phyloP scores from a whole-genome alignment of 1,139 yeast species.

The Yamadazyma blattariae region DNA sequence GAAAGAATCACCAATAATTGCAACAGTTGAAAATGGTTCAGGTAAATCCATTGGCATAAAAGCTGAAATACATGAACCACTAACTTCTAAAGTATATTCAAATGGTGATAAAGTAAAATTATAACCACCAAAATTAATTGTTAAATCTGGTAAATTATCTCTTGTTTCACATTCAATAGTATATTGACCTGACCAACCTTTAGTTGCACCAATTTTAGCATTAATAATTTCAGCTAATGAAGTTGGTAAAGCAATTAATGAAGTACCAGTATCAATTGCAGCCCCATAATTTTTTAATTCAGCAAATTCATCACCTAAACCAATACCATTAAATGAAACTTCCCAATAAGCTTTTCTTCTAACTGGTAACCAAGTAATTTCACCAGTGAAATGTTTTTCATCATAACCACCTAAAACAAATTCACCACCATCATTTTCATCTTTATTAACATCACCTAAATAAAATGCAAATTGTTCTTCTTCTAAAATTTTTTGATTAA shows the following conservation, averaged over 20 bases:
- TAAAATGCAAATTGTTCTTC: slow-evolving; percentile 84
- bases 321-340: slow-evolving; percentile 85
- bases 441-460: slow-evolving; percentile 74
- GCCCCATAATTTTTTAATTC: slow-evolving; percentile 84
- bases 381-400: slow-evolving; percentile 68
- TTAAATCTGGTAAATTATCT: slow-evolving; percentile 82
- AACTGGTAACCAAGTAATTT: slow-evolving; percentile 91
- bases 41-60: slow-evolving; percentile 98
- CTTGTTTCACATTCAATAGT: slow-evolving; percentile 83
- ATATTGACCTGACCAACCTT: slow-evolving; percentile 97
- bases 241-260: slow-evolving; percentile 90
- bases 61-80: slow-evolving; percentile 93
- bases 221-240: slow-evolving; percentile 93
- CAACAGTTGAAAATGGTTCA: slow-evolving; percentile 92
- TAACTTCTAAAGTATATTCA: slow-evolving; percentile 89
- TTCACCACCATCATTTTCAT: slow-evolving; percentile 72
- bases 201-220: slow-evolving; percentile 93
- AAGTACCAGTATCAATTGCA: slow-evolving; percentile 97
- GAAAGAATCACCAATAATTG: slow-evolving; percentile 96
- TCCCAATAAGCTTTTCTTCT: slow-evolving; percentile 99
- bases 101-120: slow-evolving; percentile 85
- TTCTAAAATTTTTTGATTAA: slow-evolving; percentile 76
- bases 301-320: slow-evolving; percentile 89
- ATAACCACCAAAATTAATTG: slow-evolving; percentile 83
- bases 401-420: slow-evolving; percentile 96